Percentiles rank a stretch among this genome's conserved stretches.
Conservation (phyloP, 352 stramenopile genomes). For the Halophytophthora batemanensis region DNA sequence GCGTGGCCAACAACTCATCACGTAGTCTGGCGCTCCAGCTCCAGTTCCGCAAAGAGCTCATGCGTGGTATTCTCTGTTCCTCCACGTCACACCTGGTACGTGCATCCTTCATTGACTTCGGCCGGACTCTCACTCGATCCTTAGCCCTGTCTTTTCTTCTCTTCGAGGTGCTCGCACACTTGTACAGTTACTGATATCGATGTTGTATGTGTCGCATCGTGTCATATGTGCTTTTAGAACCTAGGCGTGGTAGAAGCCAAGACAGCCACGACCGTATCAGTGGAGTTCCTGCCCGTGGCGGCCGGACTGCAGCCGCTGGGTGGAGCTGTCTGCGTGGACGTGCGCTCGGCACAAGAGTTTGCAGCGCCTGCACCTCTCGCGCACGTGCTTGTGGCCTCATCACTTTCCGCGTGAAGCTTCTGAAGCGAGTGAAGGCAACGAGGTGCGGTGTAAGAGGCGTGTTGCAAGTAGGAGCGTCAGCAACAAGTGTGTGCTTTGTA, state of each 20-base stretch:
- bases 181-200: too few species aligned
- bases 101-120: background rate
- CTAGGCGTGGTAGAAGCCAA: constrained; percentile 55
- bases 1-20: constrained; percentile 67
- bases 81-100: constrained; percentile 72
- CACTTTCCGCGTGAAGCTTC: constrained; percentile 8
- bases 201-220: background rate
- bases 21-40: constrained; percentile 65
- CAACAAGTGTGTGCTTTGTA: background rate
- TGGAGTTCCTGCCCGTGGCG: constrained; percentile 69
- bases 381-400: constrained; percentile 46
- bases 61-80: constrained; percentile 67
- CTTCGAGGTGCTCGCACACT: too few species aligned
- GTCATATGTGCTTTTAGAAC: constrained; percentile 40
- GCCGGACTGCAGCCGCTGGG: constrained; percentile 61
- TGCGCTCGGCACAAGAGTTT: constrained; percentile 60
- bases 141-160: background rate
- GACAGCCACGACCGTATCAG: constrained; percentile 31
- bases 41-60: constrained; percentile 72
- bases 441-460: background rate
- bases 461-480: background rate
- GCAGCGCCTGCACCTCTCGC: constrained; percentile 40
- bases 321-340: constrained; percentile 66
- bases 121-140: background rate
- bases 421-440: too few species aligned